Evolutionary conservation across 805 yeast genomes (phyloP), one percentile per base, ranked within the genome.

Genomic region (Sugiyamaella qingdaonensis): DNA sequence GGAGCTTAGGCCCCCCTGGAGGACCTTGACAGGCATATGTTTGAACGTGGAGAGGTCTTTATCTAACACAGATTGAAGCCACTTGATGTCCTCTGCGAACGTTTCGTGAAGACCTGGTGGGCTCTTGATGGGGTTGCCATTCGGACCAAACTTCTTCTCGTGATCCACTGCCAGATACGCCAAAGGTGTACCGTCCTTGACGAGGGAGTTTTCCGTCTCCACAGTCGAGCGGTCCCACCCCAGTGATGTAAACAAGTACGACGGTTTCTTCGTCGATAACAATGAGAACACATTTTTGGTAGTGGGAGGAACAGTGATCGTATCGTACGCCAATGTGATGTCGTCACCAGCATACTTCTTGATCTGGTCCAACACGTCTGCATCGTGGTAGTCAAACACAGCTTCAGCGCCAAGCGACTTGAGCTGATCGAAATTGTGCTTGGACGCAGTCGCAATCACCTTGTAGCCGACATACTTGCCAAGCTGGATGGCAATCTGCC

Each of bases 401-500:
- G 68, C 72, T 54, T 74, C 77, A 24, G 84, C 85, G 57, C 85
- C 86, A 31, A 76, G 60, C 0, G 62, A 52, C 59, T 72, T 73
- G 57, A 81, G 62, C 47, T 61, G 62, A 11, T 68, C 69, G 55
- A 69, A 71, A 63, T 80, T 71, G 59, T 74, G 76, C 53, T 68
- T 62, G 2, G 84, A 78, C 11, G 86, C 82, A 43, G 79, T 76
- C 2, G 77, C 77, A 48, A 77, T 66, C 47, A 79, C 76, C 46
- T 72, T 73, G 60, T 64, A 75, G 11, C 79, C 80, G 21, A 78
- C 55, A 33, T 71, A 62, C 59, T 78, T 78, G 19, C 85, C 85
- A 44, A 82, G 57, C 71, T 86, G 91, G 51, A 83, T 76, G 10
- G 82, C 80, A 21, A 71, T 46, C 48, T 71, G 73, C 27, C 89